These are phyloP conservation scores for Vigna reflexopilosa DNA, from an alignment of 306 rosid species.

Conservation along the genomic window DNA sequence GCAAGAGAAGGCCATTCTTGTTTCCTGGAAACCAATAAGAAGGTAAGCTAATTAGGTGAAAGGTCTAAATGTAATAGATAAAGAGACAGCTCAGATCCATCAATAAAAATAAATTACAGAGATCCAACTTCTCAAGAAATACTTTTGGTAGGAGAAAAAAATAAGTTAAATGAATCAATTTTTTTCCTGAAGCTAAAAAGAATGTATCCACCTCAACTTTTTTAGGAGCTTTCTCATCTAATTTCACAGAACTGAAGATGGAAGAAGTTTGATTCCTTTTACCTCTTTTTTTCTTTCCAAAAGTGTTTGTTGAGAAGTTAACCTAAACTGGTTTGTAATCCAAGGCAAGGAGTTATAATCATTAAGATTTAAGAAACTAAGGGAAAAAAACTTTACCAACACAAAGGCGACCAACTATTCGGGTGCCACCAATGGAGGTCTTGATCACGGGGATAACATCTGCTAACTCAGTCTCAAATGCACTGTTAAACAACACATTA, in stretches of 20 bases:
- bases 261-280: conserved; percentile 2
- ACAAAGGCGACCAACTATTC: conserved; percentile 83
- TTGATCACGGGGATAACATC: conserved; percentile 79
- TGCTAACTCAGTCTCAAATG: conserved; percentile 75
- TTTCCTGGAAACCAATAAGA: conserved; percentile 59
- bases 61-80: neutral
- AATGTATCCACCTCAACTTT: neutral
- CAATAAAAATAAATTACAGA: neutral
- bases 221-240: neutral
- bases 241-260: neutral
- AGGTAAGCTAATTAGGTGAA: neutral
- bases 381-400: conserved; percentile 52
- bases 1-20: conserved; percentile 88
- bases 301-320: neutral
- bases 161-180: neutral
- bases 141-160: neutral
- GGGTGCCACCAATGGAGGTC: conserved; percentile 78
- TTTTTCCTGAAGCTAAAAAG: neutral
- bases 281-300: neutral
- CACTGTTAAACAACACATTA: conserved; percentile 45
- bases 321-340: neutral
- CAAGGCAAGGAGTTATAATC: neutral
- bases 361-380: neutral
- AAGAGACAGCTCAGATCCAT: neutral
- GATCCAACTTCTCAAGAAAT: neutral